Base-by-base conservation (phyloP, 108 stramenopile genomes). In the Nannochloropsis gaditana region DNA sequence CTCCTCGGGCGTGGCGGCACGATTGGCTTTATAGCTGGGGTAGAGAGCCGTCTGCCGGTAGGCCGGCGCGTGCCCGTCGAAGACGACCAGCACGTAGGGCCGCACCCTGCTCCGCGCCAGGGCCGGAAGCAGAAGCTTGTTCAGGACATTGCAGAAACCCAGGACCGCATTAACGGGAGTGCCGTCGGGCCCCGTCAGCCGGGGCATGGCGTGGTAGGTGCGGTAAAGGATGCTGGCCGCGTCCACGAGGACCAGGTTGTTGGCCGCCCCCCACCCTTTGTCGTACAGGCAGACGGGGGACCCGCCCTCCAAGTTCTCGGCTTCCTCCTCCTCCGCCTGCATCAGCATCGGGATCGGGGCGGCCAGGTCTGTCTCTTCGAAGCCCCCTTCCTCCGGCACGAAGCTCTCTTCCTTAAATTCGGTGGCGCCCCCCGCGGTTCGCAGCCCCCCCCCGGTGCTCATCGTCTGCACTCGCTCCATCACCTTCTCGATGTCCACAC, bases 121-220 rank as follows among this genome's bases (percentile, higher is more conserved):
- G 59, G 87, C 90, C 43, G 59, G 59, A n/a, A 94, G 81, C 9
- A 95, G 83, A 45, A 95, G 84, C 85, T 91, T 90, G 90, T 95
- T 95, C 42, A 96, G 89, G 94, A 95, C 94, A 42, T 93, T 92
- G 86, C 95, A 96, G 81, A 96, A 94, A 15, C 95, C 95, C 47
- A 95, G 90, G 44, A 95, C 91, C 42, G 95, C 95, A 9, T 93
- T 93, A 17, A 92, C 90, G 5, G 95, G 95, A 82, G 92, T 93
- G 2, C 94, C 95, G 87, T 96, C 94, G 10, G 89, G 80, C 73
- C 94, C 91, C 90, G 95, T 94, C 79, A 96, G 85, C 21, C 94
- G 92, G 82, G 94, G 95, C 89, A 94, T 94, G 42, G 93, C 91
- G 90, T 94, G 92, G 82, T 94, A 96, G 9, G 94, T 92, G 19